Evolutionary conservation across 441 rosid species (phyloP), one percentile per base, ranked within the genome.

Genomic region (Eutrema salsugineum): DNA sequence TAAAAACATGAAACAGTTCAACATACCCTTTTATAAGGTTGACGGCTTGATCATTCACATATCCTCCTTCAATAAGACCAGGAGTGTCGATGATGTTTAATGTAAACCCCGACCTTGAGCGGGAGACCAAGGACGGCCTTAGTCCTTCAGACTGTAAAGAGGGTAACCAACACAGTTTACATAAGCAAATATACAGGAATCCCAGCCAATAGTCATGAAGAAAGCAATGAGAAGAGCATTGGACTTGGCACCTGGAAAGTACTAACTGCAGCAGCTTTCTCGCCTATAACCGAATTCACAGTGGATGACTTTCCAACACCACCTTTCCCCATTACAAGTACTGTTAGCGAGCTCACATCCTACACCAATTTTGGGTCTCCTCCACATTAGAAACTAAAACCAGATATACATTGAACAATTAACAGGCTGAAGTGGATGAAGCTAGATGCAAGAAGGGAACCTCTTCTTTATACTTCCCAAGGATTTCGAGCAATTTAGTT

Each of bases 281-380:
- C 88, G 20, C 86, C 84, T 36, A 79, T 63, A 58, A 84, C 77
- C 17, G 88, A 84, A 66, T 84, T 84, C 38, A 84, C 86, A 59
- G 88, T 84, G 4, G 88, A 84, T 5, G 86, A 84, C 67, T 84
- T 84, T 42, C 88, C 88, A 28, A 82, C 83, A 60, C 88, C 88
- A 5, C 86, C 86, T 79, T 84, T 84, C 53, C 84, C 88, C 84
- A 84, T 81, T 58, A 84, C 88, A 42, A 84, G 81, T 54, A 84
- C 80, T 0, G 88, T 82, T 73, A 82, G 46, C 11, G 82, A 77
- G 82, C 75, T 81, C 67, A 77, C 81, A 79, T 80, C 79, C 88
- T 84, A 80, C 63, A 32, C 15, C 24, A 57, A 3, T 46, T 66
- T 4, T 60, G 5, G 0, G 8, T 4, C 1, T 38, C 44, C 42